Evolutionary conservation across 495 filamentous ascomycete species (phyloP), one percentile per base, ranked within the genome.

Genomic region (Penicillium daleae): DNA sequence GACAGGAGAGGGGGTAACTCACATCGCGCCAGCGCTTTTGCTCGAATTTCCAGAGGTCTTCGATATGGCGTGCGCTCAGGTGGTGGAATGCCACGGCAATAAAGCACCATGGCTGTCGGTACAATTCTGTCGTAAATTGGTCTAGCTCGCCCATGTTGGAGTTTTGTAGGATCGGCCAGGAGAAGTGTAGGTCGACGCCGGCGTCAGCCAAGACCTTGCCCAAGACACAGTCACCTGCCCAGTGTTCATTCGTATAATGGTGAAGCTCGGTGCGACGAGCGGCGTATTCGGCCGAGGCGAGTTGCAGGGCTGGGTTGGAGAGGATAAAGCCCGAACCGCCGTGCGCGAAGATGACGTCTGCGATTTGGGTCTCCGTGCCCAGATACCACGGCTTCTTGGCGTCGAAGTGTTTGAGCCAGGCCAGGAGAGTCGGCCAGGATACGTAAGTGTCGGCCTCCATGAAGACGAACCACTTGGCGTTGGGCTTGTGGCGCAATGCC

Each of bases 181-280:
- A 77, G 26, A 71, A 79, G 37, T 78, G 80, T 24, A 86, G 67
- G 29, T 76, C 59, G 9, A 86, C 79, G 24, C 80, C 82, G 6
- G 78, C 79, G 50, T 88, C 84, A 29, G 79, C 74, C 48, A 92
- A 69, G 1, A 85, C 85, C 55, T 83, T 75, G 29, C 83, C 82
- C 39, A 92, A 76, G 5, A 91, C 77, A 59, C 85, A 83, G 68
- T 92, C 90, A 3, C 90, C 90, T 48, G 88, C 91, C 78, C 89
- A 92, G 53, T 86, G 81, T 9, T 64, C 61, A 57, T 80, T 77
- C 0, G 85, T 86, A 50, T 73, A 79, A n/a, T 71, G 64, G 67
- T 91, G 85, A 51, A 82, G 81, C 58, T 78, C 74, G 49, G 75
- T 76, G 1, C 69, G 82, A 44, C 86, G 66, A 12, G 74, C 73